Conservation (phyloP, 2,329 filamentous ascomycete genomes). For the Davidsoniella neocaledoniae region DNA sequence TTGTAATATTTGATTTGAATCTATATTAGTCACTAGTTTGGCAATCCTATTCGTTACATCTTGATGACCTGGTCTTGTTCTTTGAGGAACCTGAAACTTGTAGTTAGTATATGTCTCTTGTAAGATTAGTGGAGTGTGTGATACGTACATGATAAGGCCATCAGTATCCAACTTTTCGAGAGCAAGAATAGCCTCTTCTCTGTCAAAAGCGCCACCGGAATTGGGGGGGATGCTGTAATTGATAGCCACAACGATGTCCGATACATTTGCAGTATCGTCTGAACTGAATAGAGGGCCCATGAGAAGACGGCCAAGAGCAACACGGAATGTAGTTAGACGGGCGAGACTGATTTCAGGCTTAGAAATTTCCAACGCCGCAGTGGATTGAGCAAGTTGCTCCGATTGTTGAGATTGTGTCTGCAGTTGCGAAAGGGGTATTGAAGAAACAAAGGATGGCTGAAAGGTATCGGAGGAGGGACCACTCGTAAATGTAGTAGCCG, state of each 20-base stretch:
- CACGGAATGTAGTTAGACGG: conserved; percentile 60
- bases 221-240: conserved; percentile 48
- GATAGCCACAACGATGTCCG: conserved; percentile 59
- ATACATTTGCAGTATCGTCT: conserved; percentile 65
- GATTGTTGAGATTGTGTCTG: conserved; percentile 19
- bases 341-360: conserved; percentile 36
- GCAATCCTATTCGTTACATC: conserved; percentile 28
- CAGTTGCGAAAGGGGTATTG: conserved; percentile 57
- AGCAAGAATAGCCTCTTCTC: conserved; percentile 58
- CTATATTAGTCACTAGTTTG: too few species aligned
- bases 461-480: too few species aligned
- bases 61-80: conserved; percentile 53
- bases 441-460: conserved; percentile 59
- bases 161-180: conserved; percentile 59
- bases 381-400: conserved; percentile 24
- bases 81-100: conserved; percentile 29
- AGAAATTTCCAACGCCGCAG: conserved; percentile 27
- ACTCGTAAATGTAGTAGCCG: conserved; percentile 18
- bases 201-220: conserved; percentile 44
- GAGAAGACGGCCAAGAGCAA: conserved; percentile 67
- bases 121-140: not conserved
- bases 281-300: conserved; percentile 61
- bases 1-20: too few species aligned
- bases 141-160: conserved; percentile 63
- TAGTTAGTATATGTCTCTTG: not conserved